Base-by-base conservation (phyloP, 2,329 filamentous ascomycete species). In the Ramichloridium luteum region DNA sequence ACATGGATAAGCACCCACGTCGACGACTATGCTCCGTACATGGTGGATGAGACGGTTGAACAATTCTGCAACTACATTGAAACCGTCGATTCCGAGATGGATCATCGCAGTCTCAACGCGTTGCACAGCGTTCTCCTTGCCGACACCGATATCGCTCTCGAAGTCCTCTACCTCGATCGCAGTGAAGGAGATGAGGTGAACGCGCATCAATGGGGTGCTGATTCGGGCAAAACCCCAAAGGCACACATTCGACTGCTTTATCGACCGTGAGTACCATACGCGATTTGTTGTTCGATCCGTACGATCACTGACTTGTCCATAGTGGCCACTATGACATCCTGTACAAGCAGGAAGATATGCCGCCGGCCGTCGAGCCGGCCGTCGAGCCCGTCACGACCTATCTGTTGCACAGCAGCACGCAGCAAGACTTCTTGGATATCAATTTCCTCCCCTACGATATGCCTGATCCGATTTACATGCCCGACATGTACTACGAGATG, bases 241-340 rank as follows among this genome's bases (percentile, higher is more conserved):
- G 86, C 61, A 70, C 20, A 76, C 62, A 53, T 92, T 64, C 63
- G 70, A 40, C 58, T 79, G n/a, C 62, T 79, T 14, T 79, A 79
- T 49, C 63, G 74, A 48, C 74, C 74, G 72, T 77, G 53, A 61
- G 72, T 40, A 3, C 20, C 8, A 8, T 8, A 23, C 20, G 20
- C 23, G 10, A 22, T 4, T 13, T 15, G 23, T 17, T 14, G 10
- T 16, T 9, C n/a, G 6, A 23, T 29, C n/a, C n/a, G n/a, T n/a
- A n/a, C n/a, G n/a, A n/a, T n/a, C n/a, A 31, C 50, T 57, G 44
- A 46, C 30, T n/a, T 13, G 10, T 28, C 26, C 30, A 13, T 42
- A 77, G 72, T 25, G 84, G 83, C 38, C 90, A 96, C 58, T 98
- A 96, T 57, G 90, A 96, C 56, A 77, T 98, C 39, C 68, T 96